Conservation (phyloP, 2,329 filamentous ascomycete species). For the Eurotiales sp. region DNA sequence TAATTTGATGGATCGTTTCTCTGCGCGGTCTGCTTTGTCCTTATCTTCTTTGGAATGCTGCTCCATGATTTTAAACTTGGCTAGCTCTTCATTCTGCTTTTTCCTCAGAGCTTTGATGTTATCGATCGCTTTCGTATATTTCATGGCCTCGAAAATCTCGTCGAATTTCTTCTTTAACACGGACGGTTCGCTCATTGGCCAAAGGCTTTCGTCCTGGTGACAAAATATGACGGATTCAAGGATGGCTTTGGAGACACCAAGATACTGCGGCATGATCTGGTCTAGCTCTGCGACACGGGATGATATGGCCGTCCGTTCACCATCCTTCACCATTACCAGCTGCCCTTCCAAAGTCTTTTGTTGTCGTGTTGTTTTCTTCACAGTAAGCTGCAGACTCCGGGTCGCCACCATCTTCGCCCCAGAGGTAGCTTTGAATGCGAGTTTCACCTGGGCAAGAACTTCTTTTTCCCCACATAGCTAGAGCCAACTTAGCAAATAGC, state of each 20-base stretch:
- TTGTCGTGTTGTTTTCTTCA: conserved; percentile 73
- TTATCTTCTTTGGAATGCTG: conserved; percentile 78
- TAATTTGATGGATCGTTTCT: conserved; percentile 63
- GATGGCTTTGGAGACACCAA: conserved; percentile 86
- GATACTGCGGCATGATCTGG: conserved; percentile 73
- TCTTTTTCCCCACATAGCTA: conserved; percentile 79
- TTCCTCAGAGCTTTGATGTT: conserved; percentile 87
- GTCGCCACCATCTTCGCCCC: conserved; percentile 78
- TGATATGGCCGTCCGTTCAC: conserved; percentile 74
- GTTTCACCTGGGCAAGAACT: conserved; percentile 84
- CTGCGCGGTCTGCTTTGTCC: conserved; percentile 69
- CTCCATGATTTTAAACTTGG: conserved; percentile 69
- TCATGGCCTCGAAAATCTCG: conserved; percentile 94
- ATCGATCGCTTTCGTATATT: conserved; percentile 96
- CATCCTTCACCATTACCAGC: conserved; percentile 70
- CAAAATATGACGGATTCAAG: conserved; percentile 97
- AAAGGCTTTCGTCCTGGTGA: conserved; percentile 95
- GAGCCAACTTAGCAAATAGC: conserved; percentile 9
- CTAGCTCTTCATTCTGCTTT: conserved; percentile 72
- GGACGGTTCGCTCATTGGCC: conserved; percentile 87
- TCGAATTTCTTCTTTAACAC: conserved; percentile 92
- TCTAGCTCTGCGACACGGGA: conserved; percentile 78
- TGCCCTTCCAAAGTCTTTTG: conserved; percentile 83
- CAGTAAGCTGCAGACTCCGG: conserved; percentile 76
- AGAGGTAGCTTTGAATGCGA: conserved; percentile 77